A percentile compares a stretch with the other conserved stretches of the same genome.
Conservation (phyloP, 169 alveolate species). For the Babesia divergens region DNA sequence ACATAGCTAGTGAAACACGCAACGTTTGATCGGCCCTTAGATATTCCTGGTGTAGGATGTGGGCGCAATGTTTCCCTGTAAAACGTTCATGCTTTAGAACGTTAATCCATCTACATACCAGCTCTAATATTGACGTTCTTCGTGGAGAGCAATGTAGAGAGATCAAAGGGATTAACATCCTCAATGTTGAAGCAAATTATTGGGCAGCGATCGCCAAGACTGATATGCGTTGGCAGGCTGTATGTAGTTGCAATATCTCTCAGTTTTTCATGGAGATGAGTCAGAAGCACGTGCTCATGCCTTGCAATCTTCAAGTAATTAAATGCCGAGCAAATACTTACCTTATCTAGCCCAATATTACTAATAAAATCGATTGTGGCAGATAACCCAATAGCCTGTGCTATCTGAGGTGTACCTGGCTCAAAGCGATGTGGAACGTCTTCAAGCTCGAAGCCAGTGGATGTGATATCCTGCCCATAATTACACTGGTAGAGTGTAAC, state of each 20-base stretch:
- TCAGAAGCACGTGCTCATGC: conserved; percentile 29
- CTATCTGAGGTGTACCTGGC: conserved; percentile 64
- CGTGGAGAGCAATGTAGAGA: conserved; percentile 29
- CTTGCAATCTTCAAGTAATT: conserved; percentile 10
- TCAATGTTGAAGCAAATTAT: conserved; percentile 43
- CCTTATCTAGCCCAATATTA: conserved; percentile 24
- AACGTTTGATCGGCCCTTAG: conserved; percentile 21
- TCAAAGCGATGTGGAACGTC: conserved; percentile 56
- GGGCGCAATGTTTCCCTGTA: conserved; percentile 66
- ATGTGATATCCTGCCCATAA: background rate
- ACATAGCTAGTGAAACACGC: conserved; percentile 61
- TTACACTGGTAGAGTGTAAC: background rate
- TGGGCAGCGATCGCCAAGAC: background rate
- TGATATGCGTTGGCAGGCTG: background rate
- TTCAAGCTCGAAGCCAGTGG: conserved; percentile 5
- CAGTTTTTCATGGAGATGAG: conserved; percentile 28
- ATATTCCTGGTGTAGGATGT: conserved; percentile 25
- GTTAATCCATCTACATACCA: background rate
- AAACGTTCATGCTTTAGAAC: background rate
- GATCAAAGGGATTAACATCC: conserved; percentile 38
- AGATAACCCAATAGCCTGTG: conserved; percentile 64
- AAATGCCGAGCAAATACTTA: background rate
- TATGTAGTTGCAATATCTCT: conserved; percentile 13
- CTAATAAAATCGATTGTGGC: conserved; percentile 42
- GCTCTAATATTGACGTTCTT: conserved; percentile 37